phyloP scores from a whole-genome alignment of 441 rosid species.

The Brassica hybrid region DNA sequence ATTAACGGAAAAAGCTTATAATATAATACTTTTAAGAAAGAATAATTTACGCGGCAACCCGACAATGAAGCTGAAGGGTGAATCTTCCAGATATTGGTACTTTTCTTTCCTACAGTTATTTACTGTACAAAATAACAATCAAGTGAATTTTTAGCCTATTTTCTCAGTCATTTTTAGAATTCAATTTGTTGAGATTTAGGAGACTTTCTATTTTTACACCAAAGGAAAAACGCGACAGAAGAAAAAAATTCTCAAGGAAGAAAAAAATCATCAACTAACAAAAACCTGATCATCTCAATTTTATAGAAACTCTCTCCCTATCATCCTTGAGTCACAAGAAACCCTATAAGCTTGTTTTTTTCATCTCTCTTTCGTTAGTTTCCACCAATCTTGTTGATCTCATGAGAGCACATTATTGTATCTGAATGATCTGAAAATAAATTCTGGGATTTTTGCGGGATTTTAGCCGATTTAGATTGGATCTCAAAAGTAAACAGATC shows the following conservation, averaged over 20 bases:
- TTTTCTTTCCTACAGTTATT: constrained; percentile 25
- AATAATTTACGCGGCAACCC: constrained; percentile 31
- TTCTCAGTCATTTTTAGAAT: constrained; percentile 36
- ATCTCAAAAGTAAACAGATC: neutral
- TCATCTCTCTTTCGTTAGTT: neutral
- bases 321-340: constrained; percentile 24
- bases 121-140: constrained; percentile 24
- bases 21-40: neutral
- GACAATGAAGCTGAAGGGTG: constrained; percentile 42
- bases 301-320: constrained; percentile 24
- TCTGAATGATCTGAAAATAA: too few species aligned
- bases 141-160: constrained; percentile 38
- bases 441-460: neutral
- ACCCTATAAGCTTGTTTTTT: neutral
- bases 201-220: constrained; percentile 42
- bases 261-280: constrained; percentile 14
- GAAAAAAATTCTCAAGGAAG: neutral
- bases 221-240: constrained; percentile 11
- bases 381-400: neutral
- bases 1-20: neutral
- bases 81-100: constrained; percentile 34
- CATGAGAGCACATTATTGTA: too few species aligned
- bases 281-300: neutral
- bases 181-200: constrained; percentile 22
- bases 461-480: neutral